Conservation (phyloP, 495 filamentous ascomycete genomes). For the Daldinia decipiens region DNA sequence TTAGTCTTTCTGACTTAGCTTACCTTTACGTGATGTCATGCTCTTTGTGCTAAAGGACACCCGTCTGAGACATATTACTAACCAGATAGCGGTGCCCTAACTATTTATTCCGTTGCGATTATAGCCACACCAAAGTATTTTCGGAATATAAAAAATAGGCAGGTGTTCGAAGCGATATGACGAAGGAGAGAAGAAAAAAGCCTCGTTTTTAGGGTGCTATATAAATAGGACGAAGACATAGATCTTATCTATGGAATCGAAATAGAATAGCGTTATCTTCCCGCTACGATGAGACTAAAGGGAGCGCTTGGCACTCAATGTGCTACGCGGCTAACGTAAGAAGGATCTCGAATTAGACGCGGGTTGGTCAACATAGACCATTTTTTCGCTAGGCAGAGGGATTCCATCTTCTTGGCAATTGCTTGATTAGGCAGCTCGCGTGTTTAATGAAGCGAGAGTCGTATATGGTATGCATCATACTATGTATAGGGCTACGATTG, state of each 20-base stretch:
- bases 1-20: background rate
- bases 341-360: constrained; percentile 1
- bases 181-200: background rate
- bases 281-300: constrained; percentile 5
- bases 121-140: background rate
- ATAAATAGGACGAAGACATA: background rate
- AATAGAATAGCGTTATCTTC: background rate
- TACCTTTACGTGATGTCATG: constrained; percentile 1
- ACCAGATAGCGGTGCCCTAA: background rate
- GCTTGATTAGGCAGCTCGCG: background rate
- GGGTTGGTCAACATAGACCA: background rate
- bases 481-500: constrained; percentile 1
- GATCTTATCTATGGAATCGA: constrained; percentile 5
- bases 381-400: background rate
- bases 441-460: background rate
- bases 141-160: background rate
- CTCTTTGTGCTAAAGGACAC: background rate
- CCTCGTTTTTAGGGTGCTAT: constrained; percentile 1
- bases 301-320: constrained; percentile 16
- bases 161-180: background rate
- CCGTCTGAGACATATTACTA: background rate
- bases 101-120: background rate
- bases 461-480: background rate
- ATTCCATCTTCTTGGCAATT: constrained; percentile 6
- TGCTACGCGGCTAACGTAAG: constrained; percentile 1